Conservation (phyloP, 306 rosid genomes). For the Acacia confusa region DNA sequence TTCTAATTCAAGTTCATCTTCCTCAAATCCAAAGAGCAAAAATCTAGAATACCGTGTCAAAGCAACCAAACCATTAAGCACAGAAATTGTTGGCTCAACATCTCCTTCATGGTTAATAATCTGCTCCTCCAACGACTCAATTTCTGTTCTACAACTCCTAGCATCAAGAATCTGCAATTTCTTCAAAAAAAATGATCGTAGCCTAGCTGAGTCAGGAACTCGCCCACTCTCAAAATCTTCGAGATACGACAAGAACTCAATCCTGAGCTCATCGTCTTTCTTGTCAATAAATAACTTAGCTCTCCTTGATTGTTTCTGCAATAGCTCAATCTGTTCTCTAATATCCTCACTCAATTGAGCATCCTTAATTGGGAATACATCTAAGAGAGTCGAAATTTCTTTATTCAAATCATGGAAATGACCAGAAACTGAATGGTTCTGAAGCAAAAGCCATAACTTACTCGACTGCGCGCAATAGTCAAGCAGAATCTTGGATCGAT, state of each 20-base stretch:
- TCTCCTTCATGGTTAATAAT: constrained; percentile 91
- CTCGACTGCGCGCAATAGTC: constrained; percentile 83
- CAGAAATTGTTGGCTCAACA: constrained; percentile 72
- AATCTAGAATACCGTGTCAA: constrained; percentile 83
- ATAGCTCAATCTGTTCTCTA: constrained; percentile 78
- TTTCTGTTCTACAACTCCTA: constrained; percentile 64
- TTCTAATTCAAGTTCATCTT: constrained; percentile 60
- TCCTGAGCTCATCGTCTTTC: constrained; percentile 60
- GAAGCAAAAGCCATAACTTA: constrained; percentile 94
- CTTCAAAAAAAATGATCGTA: constrained; percentile 55
- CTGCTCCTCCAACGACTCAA: constrained; percentile 92
- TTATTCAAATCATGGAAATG: constrained; percentile 90
- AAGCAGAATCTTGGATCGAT: constrained; percentile 84
- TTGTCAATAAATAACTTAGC: constrained; percentile 58
- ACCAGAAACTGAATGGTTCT: constrained; percentile 81
- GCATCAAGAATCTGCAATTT: constrained; percentile 62
- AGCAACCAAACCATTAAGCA: constrained; percentile 87
- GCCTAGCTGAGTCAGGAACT: constrained; percentile 53
- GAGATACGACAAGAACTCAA: constrained; percentile 50
- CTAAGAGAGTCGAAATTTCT: constrained; percentile 84
- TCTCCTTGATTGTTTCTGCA: constrained; percentile 71
- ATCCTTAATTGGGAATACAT: constrained; percentile 75
- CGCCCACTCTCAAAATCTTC: constrained; percentile 66
- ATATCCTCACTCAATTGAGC: constrained; percentile 68
- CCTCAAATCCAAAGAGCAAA: constrained; percentile 82